phyloP scores from a whole-genome alignment of 2,329 filamentous ascomycete genomes.

The Curvularia spicifera region DNA sequence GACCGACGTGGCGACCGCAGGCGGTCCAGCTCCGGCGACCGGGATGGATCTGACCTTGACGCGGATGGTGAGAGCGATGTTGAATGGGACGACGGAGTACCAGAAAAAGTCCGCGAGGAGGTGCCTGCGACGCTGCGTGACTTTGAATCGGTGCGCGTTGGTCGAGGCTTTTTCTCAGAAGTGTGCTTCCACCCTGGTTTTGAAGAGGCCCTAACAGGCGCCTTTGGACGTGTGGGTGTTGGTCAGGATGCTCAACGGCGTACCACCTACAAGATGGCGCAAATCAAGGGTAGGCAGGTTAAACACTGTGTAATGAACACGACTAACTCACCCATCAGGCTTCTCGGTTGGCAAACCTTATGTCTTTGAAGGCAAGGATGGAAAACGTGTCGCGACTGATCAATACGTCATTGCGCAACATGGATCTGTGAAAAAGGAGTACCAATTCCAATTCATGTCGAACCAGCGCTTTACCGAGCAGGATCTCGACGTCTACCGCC shows the following conservation, averaged over 20 bases:
- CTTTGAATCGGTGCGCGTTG: constrained; percentile 81
- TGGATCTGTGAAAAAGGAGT: constrained; percentile 82
- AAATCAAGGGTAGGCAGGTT: constrained; percentile 74
- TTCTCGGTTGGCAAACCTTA: constrained; percentile 83
- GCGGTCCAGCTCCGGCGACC: constrained; percentile 51
- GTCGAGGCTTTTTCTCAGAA: constrained; percentile 83
- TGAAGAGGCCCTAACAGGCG: constrained; percentile 78
- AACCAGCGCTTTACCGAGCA: constrained; percentile 83
- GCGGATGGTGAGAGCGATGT: constrained; percentile 76
- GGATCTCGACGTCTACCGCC: constrained; percentile 83
- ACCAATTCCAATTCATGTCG: constrained; percentile 89
- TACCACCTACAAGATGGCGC: constrained; percentile 84
- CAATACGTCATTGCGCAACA: constrained; percentile 83
- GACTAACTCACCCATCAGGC: constrained; percentile 57
- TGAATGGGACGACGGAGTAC: constrained; percentile 70
- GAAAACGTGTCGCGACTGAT: constrained; percentile 80
- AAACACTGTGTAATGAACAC: neutral
- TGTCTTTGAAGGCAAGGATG: constrained; percentile 75
- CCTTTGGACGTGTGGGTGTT: constrained; percentile 84
- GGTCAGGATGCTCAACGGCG: constrained; percentile 76
- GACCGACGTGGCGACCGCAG: constrained; percentile 56
- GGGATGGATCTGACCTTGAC: constrained; percentile 62
- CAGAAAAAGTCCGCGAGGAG: constrained; percentile 64
- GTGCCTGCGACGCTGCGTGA: constrained; percentile 77
- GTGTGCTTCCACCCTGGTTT: constrained; percentile 95